Base-by-base conservation (phyloP, 1,139 yeast genomes). In the Sugiyamaella xylanicola region DNA sequence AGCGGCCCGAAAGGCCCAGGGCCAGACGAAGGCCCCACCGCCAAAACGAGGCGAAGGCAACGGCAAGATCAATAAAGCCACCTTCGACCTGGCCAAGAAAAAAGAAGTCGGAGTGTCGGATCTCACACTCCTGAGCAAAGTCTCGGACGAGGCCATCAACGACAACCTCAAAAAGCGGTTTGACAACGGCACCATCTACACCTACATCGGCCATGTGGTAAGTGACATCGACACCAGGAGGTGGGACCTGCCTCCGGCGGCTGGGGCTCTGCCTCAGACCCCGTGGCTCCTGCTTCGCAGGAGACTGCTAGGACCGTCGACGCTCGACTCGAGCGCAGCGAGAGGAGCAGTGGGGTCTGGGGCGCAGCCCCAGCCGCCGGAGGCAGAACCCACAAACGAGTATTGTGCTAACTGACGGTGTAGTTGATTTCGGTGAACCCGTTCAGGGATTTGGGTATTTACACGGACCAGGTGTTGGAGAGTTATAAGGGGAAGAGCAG, bases 91-190 rank as follows among this genome's bases (percentile, higher is more conserved):
- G 47, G 78, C 85, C 55, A 91, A 91, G 74, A 90, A 90, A 79
- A 90, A 91, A 72, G 98, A 93, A 72, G 99, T 93, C 17, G 99
- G 99, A 51, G 98, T 95, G 3, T 86, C 96, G 48, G 99, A 95
- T 73, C 78, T 95, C 69, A 95, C 99, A 0, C 77, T 95, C 59
- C 77, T 95, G 60, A 86, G 96, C 32, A 87, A 87, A 62, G 93
- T 95, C 65, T 81, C 93, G 48, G 98, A 95, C 70, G 96, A 90
- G 58, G 82, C 96, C 46, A 95, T 95, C 74, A 91, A 92, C 70
- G 96, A 91, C 29, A 95, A 95, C 72, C 77, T 95, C 65, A 84
- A 89, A 67, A 90, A 90, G 69, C 78, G 99, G 59, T 95, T 93
- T 70, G 83, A 86, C 75, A 91, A 91, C 68, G 93, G 88, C 48